phyloP scores from a whole-genome alignment of 495 filamentous ascomycete genomes.

The Penicillium parvum region DNA sequence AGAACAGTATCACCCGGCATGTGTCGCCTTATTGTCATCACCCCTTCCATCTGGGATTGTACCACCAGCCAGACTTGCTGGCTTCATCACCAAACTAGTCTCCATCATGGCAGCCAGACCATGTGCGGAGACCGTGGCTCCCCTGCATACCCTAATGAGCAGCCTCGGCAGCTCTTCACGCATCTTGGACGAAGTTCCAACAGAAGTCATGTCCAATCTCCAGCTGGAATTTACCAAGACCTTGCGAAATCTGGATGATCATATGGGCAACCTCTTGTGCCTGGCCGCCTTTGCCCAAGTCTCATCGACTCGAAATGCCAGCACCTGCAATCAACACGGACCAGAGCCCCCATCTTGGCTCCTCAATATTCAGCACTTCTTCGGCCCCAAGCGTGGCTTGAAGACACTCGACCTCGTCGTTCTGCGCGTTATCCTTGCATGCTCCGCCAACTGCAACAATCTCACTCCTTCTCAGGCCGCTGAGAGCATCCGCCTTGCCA shows the following conservation, averaged over 20 bases:
- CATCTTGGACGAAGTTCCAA: conserved; percentile 32
- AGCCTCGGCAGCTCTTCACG: conserved; percentile 28
- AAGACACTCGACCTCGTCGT: conserved; percentile 56
- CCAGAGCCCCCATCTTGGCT: conserved; percentile 27
- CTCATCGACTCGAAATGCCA: conserved; percentile 15
- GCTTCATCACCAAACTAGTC: conserved; percentile 39
- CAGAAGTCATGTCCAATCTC: conserved; percentile 37
- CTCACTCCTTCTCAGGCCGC: conserved; percentile 36
- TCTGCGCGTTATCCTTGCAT: conserved; percentile 49
- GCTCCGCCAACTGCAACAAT: conserved; percentile 38
- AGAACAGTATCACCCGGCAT: conserved; percentile 37
- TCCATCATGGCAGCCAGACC: conserved; percentile 29
- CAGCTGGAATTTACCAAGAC: conserved; percentile 45
- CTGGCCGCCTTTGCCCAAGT: conserved; percentile 47
- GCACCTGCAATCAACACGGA: conserved; percentile 9
- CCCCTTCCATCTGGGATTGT: conserved; percentile 33
- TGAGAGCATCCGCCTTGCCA: conserved; percentile 48
- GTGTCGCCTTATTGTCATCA: conserved; percentile 39
- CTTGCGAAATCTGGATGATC: conserved; percentile 43
- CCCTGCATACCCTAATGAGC: conserved; percentile 37
- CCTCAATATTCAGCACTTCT: conserved; percentile 43
- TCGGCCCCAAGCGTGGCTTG: conserved; percentile 41
- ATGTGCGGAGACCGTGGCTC: conserved; percentile 39
- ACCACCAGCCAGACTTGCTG: conserved; percentile 35
- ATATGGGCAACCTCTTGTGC: conserved; percentile 45